Evolutionary conservation across 495 filamentous ascomycete genomes (phyloP).

Genomic region (Ramalina intermedia): DNA sequence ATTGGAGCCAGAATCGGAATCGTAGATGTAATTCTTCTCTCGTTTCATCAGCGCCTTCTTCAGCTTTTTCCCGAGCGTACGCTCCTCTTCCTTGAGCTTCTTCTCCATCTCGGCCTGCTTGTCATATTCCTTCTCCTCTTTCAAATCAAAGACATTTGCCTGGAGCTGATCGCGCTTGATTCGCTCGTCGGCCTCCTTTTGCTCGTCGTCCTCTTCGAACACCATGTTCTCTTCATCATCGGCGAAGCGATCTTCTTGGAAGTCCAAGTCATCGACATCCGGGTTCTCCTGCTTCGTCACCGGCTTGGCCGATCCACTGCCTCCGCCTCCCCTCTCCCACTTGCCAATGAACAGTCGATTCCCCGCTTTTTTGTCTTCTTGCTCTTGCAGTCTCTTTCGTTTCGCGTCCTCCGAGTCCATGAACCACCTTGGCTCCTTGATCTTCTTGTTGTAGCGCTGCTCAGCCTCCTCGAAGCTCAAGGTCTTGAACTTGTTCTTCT

Average conservation of each 20-base stretch:
- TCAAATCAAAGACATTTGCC: constrained; percentile 75
- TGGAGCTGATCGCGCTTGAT: constrained; percentile 78
- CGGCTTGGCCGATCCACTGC: constrained; percentile 16
- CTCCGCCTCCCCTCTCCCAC: constrained; percentile 17
- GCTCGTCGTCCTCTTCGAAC: constrained; percentile 77
- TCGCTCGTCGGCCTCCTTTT: constrained; percentile 69
- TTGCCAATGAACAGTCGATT: constrained; percentile 17
- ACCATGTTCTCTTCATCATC: constrained; percentile 80
- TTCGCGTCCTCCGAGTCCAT: constrained; percentile 48
- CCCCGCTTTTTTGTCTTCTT: constrained; percentile 22
- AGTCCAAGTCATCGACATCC: constrained; percentile 44
- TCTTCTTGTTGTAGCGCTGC: constrained; percentile 58
- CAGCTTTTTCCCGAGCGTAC: constrained; percentile 56
- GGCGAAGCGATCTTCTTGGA: constrained; percentile 54
- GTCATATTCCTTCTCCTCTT: constrained; percentile 76
- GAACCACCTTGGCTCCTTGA: constrained; percentile 62
- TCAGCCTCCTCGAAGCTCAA: constrained; percentile 78
- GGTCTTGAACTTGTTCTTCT: constrained; percentile 68
- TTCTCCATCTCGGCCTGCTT: constrained; percentile 57
- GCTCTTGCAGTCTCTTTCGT: constrained; percentile 30
- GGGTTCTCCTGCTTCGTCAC: constrained; percentile 40
- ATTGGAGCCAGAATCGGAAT: constrained; percentile 57
- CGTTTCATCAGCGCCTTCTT: constrained; percentile 67
- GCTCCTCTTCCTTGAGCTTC: constrained; percentile 49
- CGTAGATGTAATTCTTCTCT: constrained; percentile 75